Percentiles rank a stretch among this genome's conserved stretches.
These are phyloP conservation scores for Malassezia vespertilionis DNA, from an alignment of 1,284 basidiomycete genomes.

Conservation along the genomic window DNA sequence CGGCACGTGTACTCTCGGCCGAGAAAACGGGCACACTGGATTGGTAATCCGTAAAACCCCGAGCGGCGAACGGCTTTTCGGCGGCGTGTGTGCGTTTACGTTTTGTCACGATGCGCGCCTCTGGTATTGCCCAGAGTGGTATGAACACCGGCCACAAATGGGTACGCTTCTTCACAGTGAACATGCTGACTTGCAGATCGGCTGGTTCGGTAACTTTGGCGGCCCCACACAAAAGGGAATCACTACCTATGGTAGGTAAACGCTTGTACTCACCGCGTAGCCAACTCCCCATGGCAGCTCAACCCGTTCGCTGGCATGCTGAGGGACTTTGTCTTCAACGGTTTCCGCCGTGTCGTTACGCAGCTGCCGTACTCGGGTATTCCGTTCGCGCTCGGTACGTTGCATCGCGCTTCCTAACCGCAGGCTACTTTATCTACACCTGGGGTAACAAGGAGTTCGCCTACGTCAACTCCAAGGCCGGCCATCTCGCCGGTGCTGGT, in stretches of 20 bases:
- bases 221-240: conserved; percentile 43
- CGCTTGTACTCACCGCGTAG: conserved; percentile 9
- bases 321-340: conserved; percentile 41
- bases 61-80: conserved; percentile 2
- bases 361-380: conserved; percentile 44
- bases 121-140: conserved; percentile 18
- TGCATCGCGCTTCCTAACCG: not conserved
- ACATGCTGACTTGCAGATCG: conserved; percentile 27
- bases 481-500: conserved; percentile 34
- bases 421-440: conserved; percentile 40
- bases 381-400: conserved; percentile 38
- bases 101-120: conserved; percentile 13
- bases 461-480: conserved; percentile 45
- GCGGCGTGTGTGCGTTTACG: not conserved
- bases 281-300: conserved; percentile 44
- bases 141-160: conserved; percentile 18
- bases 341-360: conserved; percentile 41
- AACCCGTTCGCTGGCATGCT: conserved; percentile 40
- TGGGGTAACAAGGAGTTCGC: conserved; percentile 42
- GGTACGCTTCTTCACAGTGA: conserved; percentile 5
- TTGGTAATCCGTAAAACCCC: conserved; percentile 20
- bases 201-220: conserved; percentile 47
- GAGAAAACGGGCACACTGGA: conserved; percentile 5
- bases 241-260: conserved; percentile 30
- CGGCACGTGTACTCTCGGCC: conserved; percentile 12